Conservation (phyloP, 768 basidiomycete species). For the Suillus tomentosus region DNA sequence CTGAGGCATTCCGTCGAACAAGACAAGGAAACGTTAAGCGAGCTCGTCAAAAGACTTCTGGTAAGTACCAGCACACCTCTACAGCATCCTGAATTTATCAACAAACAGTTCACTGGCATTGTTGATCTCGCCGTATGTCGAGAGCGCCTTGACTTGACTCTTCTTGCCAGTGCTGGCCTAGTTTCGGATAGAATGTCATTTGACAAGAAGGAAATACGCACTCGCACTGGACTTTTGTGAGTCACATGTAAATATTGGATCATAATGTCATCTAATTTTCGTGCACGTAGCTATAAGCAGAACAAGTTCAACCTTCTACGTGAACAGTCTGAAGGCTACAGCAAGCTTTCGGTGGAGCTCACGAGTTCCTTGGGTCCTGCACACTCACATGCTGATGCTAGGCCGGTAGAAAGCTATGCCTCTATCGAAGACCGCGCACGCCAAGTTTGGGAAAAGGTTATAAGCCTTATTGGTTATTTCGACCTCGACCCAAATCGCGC, state of each 20-base stretch:
- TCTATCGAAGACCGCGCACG: conserved; percentile 65
- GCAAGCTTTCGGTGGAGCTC: conserved; percentile 86
- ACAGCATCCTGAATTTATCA: conserved; percentile 6
- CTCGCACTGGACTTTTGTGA: conserved; percentile 80
- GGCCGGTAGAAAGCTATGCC: conserved; percentile 58
- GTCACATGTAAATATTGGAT: conserved; percentile 31
- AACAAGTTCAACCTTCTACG: conserved; percentile 97
- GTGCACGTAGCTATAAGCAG: conserved; percentile 83
- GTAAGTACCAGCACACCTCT: conserved; percentile 37
- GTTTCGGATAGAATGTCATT: conserved; percentile 66
- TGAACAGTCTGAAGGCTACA: conserved; percentile 97
- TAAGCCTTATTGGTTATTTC: conserved; percentile 92
- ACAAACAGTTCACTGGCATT: conserved; percentile 55
- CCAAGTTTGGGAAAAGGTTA: conserved; percentile 79
- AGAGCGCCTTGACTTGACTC: conserved; percentile 69
- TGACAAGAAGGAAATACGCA: conserved; percentile 81
- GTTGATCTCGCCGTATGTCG: conserved; percentile 63
- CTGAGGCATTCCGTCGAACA: conserved; percentile 56
- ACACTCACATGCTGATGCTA: conserved; percentile 67
- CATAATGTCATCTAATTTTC: conserved; percentile 8
- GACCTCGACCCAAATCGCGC: conserved; percentile 95
- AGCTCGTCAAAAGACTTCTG: conserved; percentile 61
- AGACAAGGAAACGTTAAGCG: conserved; percentile 63
- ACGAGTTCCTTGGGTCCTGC: conserved; percentile 74
- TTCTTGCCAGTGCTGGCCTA: conserved; percentile 65